Conservation (phyloP, 345 rosid species). For the Salix dunnii region DNA sequence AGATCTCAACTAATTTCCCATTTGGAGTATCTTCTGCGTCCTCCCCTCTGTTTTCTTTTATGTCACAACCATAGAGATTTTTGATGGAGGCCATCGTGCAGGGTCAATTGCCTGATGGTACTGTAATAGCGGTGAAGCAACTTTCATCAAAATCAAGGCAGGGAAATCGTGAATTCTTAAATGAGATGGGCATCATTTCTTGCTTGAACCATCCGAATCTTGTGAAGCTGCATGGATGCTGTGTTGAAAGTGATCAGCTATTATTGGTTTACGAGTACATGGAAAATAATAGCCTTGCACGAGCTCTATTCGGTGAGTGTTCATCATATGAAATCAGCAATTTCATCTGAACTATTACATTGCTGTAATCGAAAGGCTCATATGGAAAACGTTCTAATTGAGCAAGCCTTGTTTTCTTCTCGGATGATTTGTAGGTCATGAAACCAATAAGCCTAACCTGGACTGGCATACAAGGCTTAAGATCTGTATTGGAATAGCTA, state of each 20-base stretch:
- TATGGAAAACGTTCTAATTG: not conserved
- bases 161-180: slow-evolving; percentile 57
- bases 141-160: slow-evolving; percentile 54
- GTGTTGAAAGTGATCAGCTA: slow-evolving; percentile 52
- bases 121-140: slow-evolving; percentile 49
- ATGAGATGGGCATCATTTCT: slow-evolving; percentile 59
- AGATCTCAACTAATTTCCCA: not conserved
- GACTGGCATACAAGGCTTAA: slow-evolving; percentile 30
- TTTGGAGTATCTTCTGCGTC: not conserved
- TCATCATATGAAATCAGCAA: not conserved
- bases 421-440: slow-evolving; percentile 9
- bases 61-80: not conserved
- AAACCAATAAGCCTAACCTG: slow-evolving; percentile 15
- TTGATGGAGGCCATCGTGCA: slow-evolving; percentile 15
- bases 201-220: slow-evolving; percentile 59
- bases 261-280: slow-evolving; percentile 55
- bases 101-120: slow-evolving; percentile 51
- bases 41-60: not conserved
- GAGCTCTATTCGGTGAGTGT: slow-evolving; percentile 44
- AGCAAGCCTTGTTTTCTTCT: not conserved
- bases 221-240: slow-evolving; percentile 52
- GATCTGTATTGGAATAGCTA: slow-evolving; percentile 34
- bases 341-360: not conserved
- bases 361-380: not conserved
- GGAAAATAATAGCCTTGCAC: slow-evolving; percentile 52